Evolutionary conservation across 1,139 yeast species (phyloP).

Genomic region (Hyphopichia pseudoburtonii): DNA sequence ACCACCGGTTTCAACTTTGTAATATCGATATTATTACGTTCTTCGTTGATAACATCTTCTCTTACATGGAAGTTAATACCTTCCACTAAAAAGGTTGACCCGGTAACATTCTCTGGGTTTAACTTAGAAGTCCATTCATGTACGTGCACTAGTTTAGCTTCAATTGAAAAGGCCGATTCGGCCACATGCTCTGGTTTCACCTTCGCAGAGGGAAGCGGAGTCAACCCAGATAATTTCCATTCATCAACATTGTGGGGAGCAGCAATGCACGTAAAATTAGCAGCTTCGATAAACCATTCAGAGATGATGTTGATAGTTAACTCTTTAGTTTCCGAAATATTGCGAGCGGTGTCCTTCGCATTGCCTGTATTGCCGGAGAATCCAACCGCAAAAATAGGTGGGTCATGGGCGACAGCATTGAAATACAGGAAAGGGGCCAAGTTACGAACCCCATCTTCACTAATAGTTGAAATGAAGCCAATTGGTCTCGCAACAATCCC

Average conservation of each 20-base stretch:
- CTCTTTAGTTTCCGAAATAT: constrained; percentile 52
- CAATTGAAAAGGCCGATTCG: constrained; percentile 61
- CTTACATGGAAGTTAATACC: constrained; percentile 59
- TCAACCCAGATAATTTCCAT: constrained; percentile 56
- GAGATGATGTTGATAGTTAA: constrained; percentile 58
- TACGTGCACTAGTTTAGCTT: constrained; percentile 45
- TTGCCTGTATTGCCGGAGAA: constrained; percentile 38
- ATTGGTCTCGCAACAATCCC: constrained; percentile 61
- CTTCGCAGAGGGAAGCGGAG: constrained; percentile 41
- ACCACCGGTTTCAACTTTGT: constrained; percentile 52
- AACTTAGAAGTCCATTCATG: constrained; percentile 48
- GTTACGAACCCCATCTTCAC: constrained; percentile 44
- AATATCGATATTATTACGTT: constrained; percentile 40
- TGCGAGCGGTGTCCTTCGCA: constrained; percentile 50
- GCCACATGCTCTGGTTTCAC: constrained; percentile 60
- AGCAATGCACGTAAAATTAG: constrained; percentile 48
- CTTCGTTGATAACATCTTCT: constrained; percentile 51
- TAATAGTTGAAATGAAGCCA: constrained; percentile 53
- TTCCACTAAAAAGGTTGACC: constrained; percentile 47
- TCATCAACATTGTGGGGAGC: constrained; percentile 55
- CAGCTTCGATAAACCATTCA: constrained; percentile 68
- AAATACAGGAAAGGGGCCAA: constrained; percentile 64
- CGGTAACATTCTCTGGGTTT: constrained; percentile 28
- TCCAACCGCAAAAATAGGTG: constrained; percentile 58
- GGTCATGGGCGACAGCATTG: constrained; percentile 49